phyloP scores from a whole-genome alignment of 2,329 filamentous ascomycete species.

The Epichloe scottii region DNA sequence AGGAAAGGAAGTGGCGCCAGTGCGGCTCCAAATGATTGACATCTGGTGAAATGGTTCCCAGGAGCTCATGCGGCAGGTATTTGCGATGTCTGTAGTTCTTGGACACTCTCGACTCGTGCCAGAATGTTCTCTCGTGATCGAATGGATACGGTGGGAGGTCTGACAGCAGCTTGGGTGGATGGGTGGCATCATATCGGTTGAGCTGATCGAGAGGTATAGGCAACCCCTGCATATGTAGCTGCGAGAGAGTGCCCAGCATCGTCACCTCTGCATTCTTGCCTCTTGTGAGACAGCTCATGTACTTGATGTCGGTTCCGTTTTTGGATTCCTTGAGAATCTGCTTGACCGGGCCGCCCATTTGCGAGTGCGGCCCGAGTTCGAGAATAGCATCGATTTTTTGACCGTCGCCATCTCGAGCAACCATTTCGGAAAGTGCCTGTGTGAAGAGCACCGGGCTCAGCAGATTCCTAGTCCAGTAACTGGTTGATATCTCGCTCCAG shows the following conservation, averaged over 20 bases:
- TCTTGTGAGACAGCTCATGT: too few species aligned
- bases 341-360: neutral
- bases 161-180: neutral
- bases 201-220: too few species aligned
- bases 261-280: too few species aligned
- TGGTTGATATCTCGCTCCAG: neutral
- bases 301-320: too few species aligned
- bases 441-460: neutral
- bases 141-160: conserved; percentile 13
- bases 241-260: too few species aligned
- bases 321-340: neutral
- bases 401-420: neutral
- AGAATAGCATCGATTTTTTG: neutral
- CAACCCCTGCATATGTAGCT: too few species aligned
- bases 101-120: conserved; percentile 12
- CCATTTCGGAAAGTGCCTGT: neutral
- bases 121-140: conserved; percentile 12
- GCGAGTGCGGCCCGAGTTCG: neutral
- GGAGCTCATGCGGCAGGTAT: conserved; percentile 5
- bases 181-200: too few species aligned
- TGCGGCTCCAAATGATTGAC: conserved; percentile 7
- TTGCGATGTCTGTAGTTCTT: conserved; percentile 5
- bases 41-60: conserved; percentile 7
- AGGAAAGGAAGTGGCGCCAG: conserved; percentile 7
- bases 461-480: neutral